Conservation (phyloP, 106 monocot species). For the Apostasia shenzhenica region DNA sequence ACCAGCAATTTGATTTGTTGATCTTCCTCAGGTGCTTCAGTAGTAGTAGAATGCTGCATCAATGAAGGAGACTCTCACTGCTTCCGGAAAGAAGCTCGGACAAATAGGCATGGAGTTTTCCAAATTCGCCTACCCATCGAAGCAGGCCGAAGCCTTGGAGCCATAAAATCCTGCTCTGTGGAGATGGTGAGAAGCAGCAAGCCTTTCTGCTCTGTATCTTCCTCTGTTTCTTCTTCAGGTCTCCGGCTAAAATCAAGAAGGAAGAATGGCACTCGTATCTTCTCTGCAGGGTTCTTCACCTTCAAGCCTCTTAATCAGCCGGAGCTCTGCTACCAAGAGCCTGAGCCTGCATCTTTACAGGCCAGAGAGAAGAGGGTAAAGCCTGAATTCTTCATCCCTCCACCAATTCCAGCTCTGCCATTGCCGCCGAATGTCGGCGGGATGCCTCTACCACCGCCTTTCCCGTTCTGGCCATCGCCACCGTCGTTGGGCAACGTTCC, state of each 20-base stretch:
- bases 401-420: slow-evolving; percentile 6
- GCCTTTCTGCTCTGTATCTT: slow-evolving; percentile 42
- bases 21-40: slow-evolving; percentile 32
- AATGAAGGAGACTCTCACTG: not conserved
- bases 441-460: slow-evolving; percentile 7
- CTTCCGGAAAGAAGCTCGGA: slow-evolving; percentile 30
- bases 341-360: not conserved
- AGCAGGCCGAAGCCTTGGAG: slow-evolving; percentile 1
- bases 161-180: slow-evolving; percentile 35
- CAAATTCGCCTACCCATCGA: slow-evolving; percentile 15
- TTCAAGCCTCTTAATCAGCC: slow-evolving; percentile 43
- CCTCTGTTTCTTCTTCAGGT: slow-evolving; percentile 15
- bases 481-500: slow-evolving; percentile 6
- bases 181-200: slow-evolving; percentile 38
- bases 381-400: slow-evolving; percentile 10
- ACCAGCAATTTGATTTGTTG: not conserved
- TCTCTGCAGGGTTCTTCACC: slow-evolving; percentile 55
- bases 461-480: slow-evolving; percentile 20
- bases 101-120: slow-evolving; percentile 36
- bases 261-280: slow-evolving; percentile 19
- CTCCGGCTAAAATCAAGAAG: slow-evolving; percentile 7
- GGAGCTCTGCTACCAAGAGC: slow-evolving; percentile 36
- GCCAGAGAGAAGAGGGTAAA: slow-evolving; percentile 5
- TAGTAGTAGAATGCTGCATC: slow-evolving; percentile 37
- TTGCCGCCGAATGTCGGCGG: slow-evolving; percentile 3